Evolutionary conservation across 148 eudicot genomes (phyloP), one percentile per base, ranked within the genome.

Genomic region (Cornus kousa): DNA sequence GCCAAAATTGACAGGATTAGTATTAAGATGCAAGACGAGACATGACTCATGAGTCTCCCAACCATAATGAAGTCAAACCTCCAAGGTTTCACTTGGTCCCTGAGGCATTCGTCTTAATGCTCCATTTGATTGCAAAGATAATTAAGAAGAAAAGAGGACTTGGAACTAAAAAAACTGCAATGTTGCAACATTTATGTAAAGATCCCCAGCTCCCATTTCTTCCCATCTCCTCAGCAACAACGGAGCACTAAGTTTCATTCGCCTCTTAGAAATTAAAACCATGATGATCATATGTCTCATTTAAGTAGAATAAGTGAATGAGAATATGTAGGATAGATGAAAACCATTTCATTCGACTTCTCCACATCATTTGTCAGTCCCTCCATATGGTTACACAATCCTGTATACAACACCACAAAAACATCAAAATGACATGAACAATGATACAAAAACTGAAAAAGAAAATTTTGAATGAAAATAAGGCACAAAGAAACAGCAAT

Each of bases 291-390:
- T 24, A 37, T 73, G 78, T 70, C 32, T 24, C 6, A 66, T 23
- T 62, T 50, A 67, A 78, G 19, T 53, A 46, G 68, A 66, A 79
- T 19, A 57, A 35, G 48, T 46, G 62, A 74, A 67, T 28, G 43
- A 37, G 81, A 20, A 66, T 48, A 50, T 53, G 33, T 72, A 50
- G 37, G 10, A 46, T 48, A 72, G 74, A 46, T 53, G 46, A 62
- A 68, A 77, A 97, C 99, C 97, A 86, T 88, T 83, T 97, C 98
- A 72, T 91, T 97, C 43, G 99, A 91, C 87, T 92, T 91, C 71
- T 97, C 98, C 69, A 88, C 90, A 70, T 97, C 95, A 72, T 86
- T 87, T 74, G 95, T 87, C 76, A 94, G 75, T 82, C 87, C 89
- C 74, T 92, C 94, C 88, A 92, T 87, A 80, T 89, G 91, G 86